phyloP scores from a whole-genome alignment of 257 asterid genomes.

The Solanum habrochaites region DNA sequence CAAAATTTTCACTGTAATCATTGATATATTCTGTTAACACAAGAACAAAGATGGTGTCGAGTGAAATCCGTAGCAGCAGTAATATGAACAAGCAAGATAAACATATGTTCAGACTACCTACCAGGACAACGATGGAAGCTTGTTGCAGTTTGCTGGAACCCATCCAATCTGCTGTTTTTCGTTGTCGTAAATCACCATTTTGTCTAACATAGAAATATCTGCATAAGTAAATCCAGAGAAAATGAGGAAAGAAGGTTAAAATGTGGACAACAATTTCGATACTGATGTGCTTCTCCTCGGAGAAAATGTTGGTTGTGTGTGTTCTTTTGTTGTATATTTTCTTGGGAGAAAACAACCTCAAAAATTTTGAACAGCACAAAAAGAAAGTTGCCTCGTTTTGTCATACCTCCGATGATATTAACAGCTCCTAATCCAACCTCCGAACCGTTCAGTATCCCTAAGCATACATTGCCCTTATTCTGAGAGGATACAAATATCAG shows the following conservation, averaged over 20 bases:
- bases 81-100: neutral
- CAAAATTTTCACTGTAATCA: neutral
- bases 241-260: neutral
- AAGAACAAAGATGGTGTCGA: neutral
- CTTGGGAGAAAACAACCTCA: neutral
- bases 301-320: neutral
- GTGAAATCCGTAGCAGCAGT: neutral
- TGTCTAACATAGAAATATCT: conserved; percentile 77
- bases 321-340: neutral
- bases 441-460: conserved; percentile 75
- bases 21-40: neutral
- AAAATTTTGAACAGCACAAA: neutral
- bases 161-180: conserved; percentile 72
- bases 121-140: conserved; percentile 16
- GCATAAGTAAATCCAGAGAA: neutral
- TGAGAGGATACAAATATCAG: conserved; percentile 17
- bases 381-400: neutral
- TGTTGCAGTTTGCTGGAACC: conserved; percentile 35
- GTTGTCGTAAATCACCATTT: conserved; percentile 80
- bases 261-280: neutral
- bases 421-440: conserved; percentile 50
- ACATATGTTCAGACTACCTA: neutral
- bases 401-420: conserved; percentile 76
- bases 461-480: conserved; percentile 72
- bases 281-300: neutral